Percentiles rank a stretch among this genome's conserved stretches.
These are phyloP conservation scores for Sporothrix variecibatus DNA, from an alignment of 2,329 filamentous ascomycete species.

Conservation along the genomic window DNA sequence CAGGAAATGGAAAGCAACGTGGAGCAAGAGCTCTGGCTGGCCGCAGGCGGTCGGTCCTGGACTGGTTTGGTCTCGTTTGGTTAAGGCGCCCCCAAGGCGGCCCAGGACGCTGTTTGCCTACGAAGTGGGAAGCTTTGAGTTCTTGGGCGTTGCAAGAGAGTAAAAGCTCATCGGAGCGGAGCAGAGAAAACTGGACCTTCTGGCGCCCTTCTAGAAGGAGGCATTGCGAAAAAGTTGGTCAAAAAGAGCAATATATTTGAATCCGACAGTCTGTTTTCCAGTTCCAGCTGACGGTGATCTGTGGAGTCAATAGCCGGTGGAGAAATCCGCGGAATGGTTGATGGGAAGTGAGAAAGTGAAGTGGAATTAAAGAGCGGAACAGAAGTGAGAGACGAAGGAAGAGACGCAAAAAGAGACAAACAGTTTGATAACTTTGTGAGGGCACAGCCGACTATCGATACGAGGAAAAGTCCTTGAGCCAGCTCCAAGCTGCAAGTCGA, in stretches of 20 bases:
- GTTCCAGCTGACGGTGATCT: not conserved
- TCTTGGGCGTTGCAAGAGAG: no score
- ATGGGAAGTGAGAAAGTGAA: not conserved
- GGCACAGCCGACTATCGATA: not conserved
- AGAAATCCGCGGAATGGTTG: not conserved
- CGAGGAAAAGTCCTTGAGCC: not conserved
- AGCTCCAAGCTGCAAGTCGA: not conserved
- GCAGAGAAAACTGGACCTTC: conserved; percentile 11
- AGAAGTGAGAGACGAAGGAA: not conserved
- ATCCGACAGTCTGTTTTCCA: not conserved
- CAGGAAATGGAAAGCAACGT: not conserved
- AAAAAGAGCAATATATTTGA: not conserved
- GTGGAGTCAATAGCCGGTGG: not conserved
- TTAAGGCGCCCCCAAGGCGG: not conserved
- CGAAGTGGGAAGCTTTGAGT: not conserved
- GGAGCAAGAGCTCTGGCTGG: not conserved
- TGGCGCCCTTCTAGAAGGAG: conserved; percentile 20
- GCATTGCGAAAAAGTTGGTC: no score
- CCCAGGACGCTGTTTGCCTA: not conserved
- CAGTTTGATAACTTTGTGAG: no score
- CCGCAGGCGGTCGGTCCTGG: not conserved
- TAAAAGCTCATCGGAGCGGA: not conserved
- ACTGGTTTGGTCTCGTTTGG: not conserved
- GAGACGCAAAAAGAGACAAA: not conserved
- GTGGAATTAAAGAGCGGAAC: not conserved